Percentiles rank a stretch among this genome's conserved stretches.
These are phyloP conservation scores for Neonectria magnoliae DNA, from an alignment of 2,329 filamentous ascomycete genomes.

Conservation along the genomic window DNA sequence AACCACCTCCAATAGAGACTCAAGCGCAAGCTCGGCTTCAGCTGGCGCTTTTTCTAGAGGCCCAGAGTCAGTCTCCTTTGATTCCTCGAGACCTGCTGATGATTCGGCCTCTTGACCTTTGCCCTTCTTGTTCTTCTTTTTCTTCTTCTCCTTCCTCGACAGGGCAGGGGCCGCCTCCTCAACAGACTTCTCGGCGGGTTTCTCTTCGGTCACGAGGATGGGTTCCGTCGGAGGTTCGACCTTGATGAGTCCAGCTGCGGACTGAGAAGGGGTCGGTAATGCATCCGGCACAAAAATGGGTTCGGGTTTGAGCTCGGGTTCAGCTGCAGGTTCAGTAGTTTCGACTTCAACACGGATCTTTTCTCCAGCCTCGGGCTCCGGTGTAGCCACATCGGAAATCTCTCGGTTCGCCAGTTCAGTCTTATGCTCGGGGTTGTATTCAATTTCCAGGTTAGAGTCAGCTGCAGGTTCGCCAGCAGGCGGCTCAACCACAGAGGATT, in stretches of 20 bases:
- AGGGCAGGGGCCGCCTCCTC: conserved; percentile 12
- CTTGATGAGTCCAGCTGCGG: conserved; percentile 10
- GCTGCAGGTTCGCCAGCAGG: conserved; percentile 26
- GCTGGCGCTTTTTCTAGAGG: conserved; percentile 12
- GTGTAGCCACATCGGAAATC: conserved; percentile 29
- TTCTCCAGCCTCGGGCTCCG: conserved; percentile 33
- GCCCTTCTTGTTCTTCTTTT: conserved; percentile 26
- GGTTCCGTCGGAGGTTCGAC: not conserved
- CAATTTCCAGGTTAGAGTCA: conserved; percentile 25
- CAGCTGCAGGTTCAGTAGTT: conserved; percentile 28
- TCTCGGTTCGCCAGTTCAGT: conserved; percentile 24
- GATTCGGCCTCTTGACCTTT: conserved; percentile 11
- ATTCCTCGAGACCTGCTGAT: conserved; percentile 3
- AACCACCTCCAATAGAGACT: not conserved
- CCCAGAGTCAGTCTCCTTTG: not conserved
- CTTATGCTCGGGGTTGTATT: conserved; percentile 26
- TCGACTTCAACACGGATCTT: conserved; percentile 15
- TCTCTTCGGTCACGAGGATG: conserved; percentile 1
- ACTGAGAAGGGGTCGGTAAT: not conserved
- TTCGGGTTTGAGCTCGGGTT: conserved; percentile 5
- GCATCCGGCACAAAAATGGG: not conserved
- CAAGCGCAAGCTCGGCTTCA: conserved; percentile 1
- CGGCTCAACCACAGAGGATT: conserved; percentile 25
- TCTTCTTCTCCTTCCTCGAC: conserved; percentile 40
- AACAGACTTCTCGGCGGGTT: conserved; percentile 5